phyloP scores from a whole-genome alignment of 1,139 yeast genomes.

The Debaryomyces robertsiae region DNA sequence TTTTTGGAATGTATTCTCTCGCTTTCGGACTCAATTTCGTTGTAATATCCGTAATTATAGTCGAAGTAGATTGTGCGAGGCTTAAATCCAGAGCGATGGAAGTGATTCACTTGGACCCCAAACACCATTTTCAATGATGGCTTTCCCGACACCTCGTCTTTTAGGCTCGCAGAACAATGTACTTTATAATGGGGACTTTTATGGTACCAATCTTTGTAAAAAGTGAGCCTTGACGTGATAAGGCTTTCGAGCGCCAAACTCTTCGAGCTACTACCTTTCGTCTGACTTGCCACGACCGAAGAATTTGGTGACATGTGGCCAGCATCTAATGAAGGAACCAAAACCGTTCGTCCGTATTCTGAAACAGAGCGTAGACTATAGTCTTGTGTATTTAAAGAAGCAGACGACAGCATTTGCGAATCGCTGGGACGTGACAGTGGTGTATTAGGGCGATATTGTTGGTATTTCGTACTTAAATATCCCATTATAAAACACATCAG shows the following conservation, averaged over 20 bases:
- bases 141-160: conserved; percentile 1
- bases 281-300: background rate
- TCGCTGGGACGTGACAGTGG: conserved; percentile 1
- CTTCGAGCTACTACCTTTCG: conserved; percentile 4
- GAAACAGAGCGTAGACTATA: conserved; percentile 5
- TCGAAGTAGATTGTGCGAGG: conserved; percentile 28
- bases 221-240: conserved; percentile 30
- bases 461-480: conserved; percentile 32
- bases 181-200: conserved; percentile 27
- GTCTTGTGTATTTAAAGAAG: conserved; percentile 10
- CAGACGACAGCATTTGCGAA: conserved; percentile 9
- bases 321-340: conserved; percentile 20
- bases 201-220: conserved; percentile 43
- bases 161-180: conserved; percentile 10
- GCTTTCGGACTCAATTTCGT: conserved; percentile 7
- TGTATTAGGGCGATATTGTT: conserved; percentile 11
- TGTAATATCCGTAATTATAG: conserved; percentile 20
- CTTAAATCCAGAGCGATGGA: conserved; percentile 11
- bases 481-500: conserved; percentile 37
- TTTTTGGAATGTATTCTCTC: background rate
- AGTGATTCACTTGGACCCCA: conserved; percentile 24
- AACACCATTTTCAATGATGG: conserved; percentile 22
- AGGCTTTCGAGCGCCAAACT: conserved; percentile 20
- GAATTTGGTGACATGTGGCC: conserved; percentile 11
- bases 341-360: conserved; percentile 21